phyloP scores from a whole-genome alignment of 192 early-diverging fungal species.

The Gaertneriomyces semiglobifer region DNA sequence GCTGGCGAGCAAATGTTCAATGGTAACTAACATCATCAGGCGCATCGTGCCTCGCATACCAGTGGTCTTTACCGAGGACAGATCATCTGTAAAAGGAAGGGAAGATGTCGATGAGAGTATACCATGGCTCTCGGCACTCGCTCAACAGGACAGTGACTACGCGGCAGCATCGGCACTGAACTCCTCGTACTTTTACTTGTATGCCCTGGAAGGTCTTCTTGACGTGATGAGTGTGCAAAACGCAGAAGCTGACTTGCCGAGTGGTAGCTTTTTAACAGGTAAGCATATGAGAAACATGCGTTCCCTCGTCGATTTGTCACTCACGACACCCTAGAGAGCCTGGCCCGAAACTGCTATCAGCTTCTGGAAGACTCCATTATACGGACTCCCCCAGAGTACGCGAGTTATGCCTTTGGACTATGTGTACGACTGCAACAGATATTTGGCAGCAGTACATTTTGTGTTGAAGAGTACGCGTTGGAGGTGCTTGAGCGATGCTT shows the following conservation, averaged over 20 bases:
- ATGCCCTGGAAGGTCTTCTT: conserved; percentile 3
- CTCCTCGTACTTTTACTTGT: conserved; percentile 11
- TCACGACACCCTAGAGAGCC: conserved; percentile 1
- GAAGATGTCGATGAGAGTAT: not conserved
- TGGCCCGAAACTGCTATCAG: conserved; percentile 4
- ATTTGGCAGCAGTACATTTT: not conserved
- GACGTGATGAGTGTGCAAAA: not conserved
- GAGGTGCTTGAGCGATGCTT: conserved; percentile 3
- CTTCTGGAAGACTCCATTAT: conserved; percentile 14
- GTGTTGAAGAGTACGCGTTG: not conserved
- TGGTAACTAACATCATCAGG: not conserved
- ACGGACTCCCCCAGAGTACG: conserved; percentile 3
- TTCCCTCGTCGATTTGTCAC: not conserved
- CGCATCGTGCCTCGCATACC: not conserved
- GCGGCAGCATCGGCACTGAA: conserved; percentile 13
- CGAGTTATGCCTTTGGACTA: conserved; percentile 10
- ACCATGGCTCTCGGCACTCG: conserved; percentile 11
- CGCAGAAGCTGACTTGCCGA: not conserved
- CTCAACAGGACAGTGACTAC: conserved; percentile 1
- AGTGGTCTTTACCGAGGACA: not conserved
- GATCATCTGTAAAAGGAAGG: not conserved
- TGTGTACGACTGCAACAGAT: conserved; percentile 12
- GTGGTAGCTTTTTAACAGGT: not conserved
- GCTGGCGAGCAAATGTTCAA: conserved; percentile 7
- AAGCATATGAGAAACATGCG: not conserved